Evolutionary conservation across 2,329 filamentous ascomycete genomes (phyloP), one percentile per base, ranked within the genome.

Genomic region (Fusarium anthophilum): DNA sequence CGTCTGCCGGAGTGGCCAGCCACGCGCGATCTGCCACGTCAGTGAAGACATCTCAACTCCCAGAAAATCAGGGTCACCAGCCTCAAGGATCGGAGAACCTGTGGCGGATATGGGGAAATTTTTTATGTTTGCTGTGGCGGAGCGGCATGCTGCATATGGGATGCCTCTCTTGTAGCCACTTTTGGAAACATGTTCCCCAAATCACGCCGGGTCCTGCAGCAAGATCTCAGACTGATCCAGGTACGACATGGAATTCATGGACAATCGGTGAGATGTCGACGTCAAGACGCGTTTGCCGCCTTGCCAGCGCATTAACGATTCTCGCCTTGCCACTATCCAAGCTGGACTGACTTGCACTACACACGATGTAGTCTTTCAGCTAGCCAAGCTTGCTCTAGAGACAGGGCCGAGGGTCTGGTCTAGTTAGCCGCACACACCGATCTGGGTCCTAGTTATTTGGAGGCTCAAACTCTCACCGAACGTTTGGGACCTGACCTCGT

Each of bases 11-110:
- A 70, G 68, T 72, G 70, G 71, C 72, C 79, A 81, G 80, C 80
- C 79, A 81, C 79, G 79, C 72, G 74, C 74, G 68, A 77, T 64
- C 70, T 83, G 84, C 83, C 84, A 86, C 84, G 84, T 86, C 84
- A 83, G 76, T 63, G 58, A 70, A 70, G 66, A 43, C 65, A 47
- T 39, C 41, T 48, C 58, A 57, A 62, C 43, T 63, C 54, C 53
- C 47, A 60, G 57, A 56, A 72, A 72, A 63, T 35, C 71, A 63
- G 54, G 65, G 66, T 32, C 77, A 73, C 82, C 79, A 85, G 83
- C 82, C 83, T 84, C 82, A 83, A 72, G 59, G 39, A 73, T 73
- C 63, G 50, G 69, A 50, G 68, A 71, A 48, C 53, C 50, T 72
- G 73, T 76, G 72, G 74, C 69, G 72, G 58, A 11, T 64, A 66